A percentile compares a stretch with the other conserved stretches of the same genome.
phyloP scores from a whole-genome alignment of 257 asterid genomes.

The Solanum tarijense region DNA sequence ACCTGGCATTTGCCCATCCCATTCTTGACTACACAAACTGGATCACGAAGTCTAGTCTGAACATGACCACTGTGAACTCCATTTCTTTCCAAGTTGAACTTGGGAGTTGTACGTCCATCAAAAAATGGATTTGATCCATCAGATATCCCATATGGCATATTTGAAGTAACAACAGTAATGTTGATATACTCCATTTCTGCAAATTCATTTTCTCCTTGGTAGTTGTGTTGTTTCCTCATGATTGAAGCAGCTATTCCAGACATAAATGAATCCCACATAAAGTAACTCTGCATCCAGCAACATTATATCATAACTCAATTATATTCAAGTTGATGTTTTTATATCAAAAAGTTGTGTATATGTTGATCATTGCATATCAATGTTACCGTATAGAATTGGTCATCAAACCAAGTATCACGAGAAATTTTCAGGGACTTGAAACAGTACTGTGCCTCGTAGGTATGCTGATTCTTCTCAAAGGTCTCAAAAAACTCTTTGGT shows the following conservation, averaged over 20 bases:
- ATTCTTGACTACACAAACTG: constrained; percentile 53
- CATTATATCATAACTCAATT: background rate
- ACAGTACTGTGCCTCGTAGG: constrained; percentile 77
- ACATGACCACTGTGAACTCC: constrained; percentile 86
- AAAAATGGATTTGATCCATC: constrained; percentile 77
- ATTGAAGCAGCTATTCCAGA: constrained; percentile 80
- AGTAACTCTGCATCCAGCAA: constrained; percentile 55
- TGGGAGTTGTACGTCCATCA: constrained; percentile 36
- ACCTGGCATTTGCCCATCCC: constrained; percentile 78
- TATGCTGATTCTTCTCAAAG: constrained; percentile 61
- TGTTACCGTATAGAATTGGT: constrained; percentile 54
- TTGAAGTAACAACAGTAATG: constrained; percentile 70
- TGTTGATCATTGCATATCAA: background rate
- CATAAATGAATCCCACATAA: constrained; percentile 81
- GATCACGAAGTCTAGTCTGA: constrained; percentile 60
- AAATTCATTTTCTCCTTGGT: constrained; percentile 57
- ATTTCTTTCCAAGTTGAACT: constrained; percentile 33
- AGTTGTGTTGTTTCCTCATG: constrained; percentile 36
- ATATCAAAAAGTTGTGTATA: background rate
- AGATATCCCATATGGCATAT: constrained; percentile 48
- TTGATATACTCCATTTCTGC: constrained; percentile 78
- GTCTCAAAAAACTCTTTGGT: constrained; percentile 31
- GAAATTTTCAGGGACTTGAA: constrained; percentile 64
- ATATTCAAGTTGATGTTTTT: background rate
- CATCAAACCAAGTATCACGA: constrained; percentile 60